Percentiles rank a stretch among this genome's conserved stretches.
phyloP scores from a whole-genome alignment of 139 green algal species.

The Haematococcus sp. region DNA sequence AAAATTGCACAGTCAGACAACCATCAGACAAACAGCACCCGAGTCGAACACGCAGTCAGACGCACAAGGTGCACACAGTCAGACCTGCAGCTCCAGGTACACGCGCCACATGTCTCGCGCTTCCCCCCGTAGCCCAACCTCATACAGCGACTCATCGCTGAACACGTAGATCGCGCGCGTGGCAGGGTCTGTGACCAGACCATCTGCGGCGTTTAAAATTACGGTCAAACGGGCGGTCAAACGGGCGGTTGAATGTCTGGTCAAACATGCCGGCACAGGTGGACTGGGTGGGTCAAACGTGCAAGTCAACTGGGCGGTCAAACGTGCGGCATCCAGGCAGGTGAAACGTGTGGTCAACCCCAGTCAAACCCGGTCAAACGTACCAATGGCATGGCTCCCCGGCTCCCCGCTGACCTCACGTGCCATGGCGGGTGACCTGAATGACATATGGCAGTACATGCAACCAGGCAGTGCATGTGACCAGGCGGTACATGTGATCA shows the following conservation, averaged over 20 bases:
- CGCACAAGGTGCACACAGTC: not conserved
- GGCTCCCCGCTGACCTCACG: not conserved
- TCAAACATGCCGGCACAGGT: no score
- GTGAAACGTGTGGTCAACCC: not conserved
- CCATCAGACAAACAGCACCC: no score
- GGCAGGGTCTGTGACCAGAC: slow-evolving; percentile 22
- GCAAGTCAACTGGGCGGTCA: not conserved
- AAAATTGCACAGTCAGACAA: no score
- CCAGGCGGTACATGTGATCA: not conserved
- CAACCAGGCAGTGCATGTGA: not conserved
- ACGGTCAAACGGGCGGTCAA: not conserved
- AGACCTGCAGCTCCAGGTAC: slow-evolving; percentile 60
- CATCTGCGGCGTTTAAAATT: slow-evolving; percentile 15
- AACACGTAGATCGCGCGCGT: slow-evolving; percentile 29
- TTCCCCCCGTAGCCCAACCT: slow-evolving; percentile 56
- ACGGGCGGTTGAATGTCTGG: not conserved
- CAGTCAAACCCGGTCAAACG: not conserved
- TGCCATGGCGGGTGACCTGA: not conserved
- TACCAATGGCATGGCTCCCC: not conserved
- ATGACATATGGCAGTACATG: not conserved
- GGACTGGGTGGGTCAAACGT: no score
- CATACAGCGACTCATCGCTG: slow-evolving; percentile 55
- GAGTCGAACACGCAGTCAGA: no score
- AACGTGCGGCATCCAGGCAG: no score
- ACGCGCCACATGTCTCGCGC: slow-evolving; percentile 80